These are phyloP conservation scores for Xylaria sp. DNA, from an alignment of 2,329 filamentous ascomycete species.

Conservation along the genomic window DNA sequence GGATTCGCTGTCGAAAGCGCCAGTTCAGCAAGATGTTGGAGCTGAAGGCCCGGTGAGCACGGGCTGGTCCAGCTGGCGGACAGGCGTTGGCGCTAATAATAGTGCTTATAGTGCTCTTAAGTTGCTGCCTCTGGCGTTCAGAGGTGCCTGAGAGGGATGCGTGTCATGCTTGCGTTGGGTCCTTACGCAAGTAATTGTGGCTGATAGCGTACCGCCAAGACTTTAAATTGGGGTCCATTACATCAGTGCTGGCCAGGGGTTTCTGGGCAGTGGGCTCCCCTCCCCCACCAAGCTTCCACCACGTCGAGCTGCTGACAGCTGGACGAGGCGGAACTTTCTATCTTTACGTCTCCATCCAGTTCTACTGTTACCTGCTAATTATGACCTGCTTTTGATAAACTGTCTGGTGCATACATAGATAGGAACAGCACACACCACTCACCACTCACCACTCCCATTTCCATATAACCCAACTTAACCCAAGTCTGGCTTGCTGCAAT, in stretches of 20 bases:
- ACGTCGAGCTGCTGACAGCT: slow-evolving; percentile 37
- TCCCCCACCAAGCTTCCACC: slow-evolving; percentile 42
- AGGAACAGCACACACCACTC: neutral
- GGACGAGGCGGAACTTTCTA: slow-evolving; percentile 29
- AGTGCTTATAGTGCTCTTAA: neutral
- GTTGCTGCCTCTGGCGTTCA: neutral
- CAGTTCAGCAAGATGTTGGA: neutral
- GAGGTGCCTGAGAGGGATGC: slow-evolving; percentile 35
- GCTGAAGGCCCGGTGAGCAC: neutral
- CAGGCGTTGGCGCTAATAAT: slow-evolving; percentile 14
- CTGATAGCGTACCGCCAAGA: slow-evolving; percentile 43
- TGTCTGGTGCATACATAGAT: no score
- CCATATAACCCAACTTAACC: slow-evolving; percentile 20
- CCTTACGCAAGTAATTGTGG: slow-evolving; percentile 52
- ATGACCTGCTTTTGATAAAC: neutral
- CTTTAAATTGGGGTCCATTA: slow-evolving; percentile 41
- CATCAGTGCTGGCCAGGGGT: slow-evolving; percentile 44
- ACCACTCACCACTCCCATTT: neutral
- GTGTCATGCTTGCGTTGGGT: slow-evolving; percentile 38
- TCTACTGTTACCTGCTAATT: slow-evolving; percentile 17
- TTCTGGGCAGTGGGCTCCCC: slow-evolving; percentile 26
- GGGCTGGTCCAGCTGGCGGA: neutral
- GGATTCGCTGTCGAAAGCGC: neutral
- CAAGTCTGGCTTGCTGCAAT: slow-evolving; percentile 21
- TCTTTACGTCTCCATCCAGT: slow-evolving; percentile 31